Conservation (phyloP, 202 grass and related monocot genomes). For the Schoenoplectus tabernaemontani region DNA sequence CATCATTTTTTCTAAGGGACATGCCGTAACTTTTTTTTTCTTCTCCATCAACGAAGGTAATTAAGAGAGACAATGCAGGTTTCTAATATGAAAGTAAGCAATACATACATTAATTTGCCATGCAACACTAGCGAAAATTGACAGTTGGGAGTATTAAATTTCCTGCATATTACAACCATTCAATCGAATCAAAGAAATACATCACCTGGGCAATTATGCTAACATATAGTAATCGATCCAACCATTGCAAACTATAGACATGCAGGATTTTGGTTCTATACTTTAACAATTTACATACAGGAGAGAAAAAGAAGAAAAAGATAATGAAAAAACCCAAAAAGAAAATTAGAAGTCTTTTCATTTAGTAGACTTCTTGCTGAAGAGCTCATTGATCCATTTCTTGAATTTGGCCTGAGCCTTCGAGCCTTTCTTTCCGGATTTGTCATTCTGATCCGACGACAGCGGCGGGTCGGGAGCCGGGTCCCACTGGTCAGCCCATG, state of each 20-base stretch:
- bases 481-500: conserved; percentile 26
- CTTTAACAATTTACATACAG: background rate
- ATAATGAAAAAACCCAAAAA: background rate
- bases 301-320: background rate
- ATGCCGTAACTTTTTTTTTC: no score
- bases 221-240: background rate
- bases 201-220: background rate
- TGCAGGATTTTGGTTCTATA: background rate
- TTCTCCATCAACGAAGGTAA: no score
- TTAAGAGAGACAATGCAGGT: no score
- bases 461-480: background rate
- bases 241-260: background rate
- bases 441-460: background rate
- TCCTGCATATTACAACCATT: background rate
- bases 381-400: conserved; percentile 27
- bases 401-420: conserved; percentile 7
- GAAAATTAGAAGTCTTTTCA: background rate
- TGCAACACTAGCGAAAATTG: background rate
- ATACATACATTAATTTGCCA: background rate
- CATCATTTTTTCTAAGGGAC: no score
- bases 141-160: background rate
- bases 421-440: conserved; percentile 13
- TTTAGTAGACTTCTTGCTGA: conserved; percentile 21
- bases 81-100: background rate
- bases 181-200: background rate